Percentiles rank a stretch among this genome's conserved stretches.
Conservation (phyloP, 176 grass and related monocot genomes). For the Saccharum officinarum region DNA sequence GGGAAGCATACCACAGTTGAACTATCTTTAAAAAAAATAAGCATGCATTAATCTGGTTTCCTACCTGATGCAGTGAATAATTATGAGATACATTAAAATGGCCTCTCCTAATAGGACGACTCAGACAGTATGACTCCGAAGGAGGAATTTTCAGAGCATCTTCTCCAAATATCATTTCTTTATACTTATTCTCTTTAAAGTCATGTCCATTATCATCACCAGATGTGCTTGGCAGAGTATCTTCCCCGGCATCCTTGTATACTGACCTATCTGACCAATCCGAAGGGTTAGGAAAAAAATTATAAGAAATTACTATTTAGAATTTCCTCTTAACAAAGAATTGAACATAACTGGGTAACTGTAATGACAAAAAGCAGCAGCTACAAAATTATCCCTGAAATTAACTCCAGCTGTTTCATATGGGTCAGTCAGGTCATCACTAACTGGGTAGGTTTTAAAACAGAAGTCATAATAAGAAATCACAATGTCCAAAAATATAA, state of each 20-base stretch:
- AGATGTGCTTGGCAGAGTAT: constrained; percentile 36
- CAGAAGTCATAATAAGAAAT: not conserved
- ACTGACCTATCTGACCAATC: constrained; percentile 56
- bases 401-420: not conserved
- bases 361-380: not conserved
- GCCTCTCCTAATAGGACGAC: constrained; percentile 82
- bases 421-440: not conserved
- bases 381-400: not conserved
- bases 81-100: constrained; percentile 89
- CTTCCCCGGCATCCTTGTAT: constrained; percentile 32
- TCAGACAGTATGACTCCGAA: constrained; percentile 69
- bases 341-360: constrained; percentile 15
- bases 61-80: constrained; percentile 86
- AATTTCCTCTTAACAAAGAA: not conserved
- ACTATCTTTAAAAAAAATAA: constrained; percentile 6
- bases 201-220: constrained; percentile 29
- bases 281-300: constrained; percentile 31
- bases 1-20: constrained; percentile 3
- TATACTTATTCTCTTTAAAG: constrained; percentile 64
- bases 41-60: constrained; percentile 1
- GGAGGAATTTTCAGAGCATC: constrained; percentile 85
- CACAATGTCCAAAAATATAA: not conserved
- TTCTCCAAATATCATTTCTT: constrained; percentile 83
- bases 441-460: not conserved
- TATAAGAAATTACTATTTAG: not conserved